These are phyloP conservation scores for Annulohypoxylon bovei DNA, from an alignment of 495 filamentous ascomycete species.

Conservation along the genomic window DNA sequence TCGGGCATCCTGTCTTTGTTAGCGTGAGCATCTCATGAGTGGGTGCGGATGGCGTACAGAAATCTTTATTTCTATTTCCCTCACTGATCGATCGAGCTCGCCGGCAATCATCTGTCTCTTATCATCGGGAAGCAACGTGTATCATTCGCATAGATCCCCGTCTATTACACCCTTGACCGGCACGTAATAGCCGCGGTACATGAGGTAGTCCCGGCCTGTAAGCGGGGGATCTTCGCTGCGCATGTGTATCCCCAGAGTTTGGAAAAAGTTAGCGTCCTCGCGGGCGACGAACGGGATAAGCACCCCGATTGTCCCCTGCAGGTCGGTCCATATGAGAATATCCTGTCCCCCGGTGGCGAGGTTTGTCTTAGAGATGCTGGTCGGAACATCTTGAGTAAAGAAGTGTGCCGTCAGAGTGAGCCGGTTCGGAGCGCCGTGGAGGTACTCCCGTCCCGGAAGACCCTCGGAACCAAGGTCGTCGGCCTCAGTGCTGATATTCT, in stretches of 20 bases:
- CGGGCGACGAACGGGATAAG: slow-evolving; percentile 88
- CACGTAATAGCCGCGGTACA: slow-evolving; percentile 93
- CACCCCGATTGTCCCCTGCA: slow-evolving; percentile 93
- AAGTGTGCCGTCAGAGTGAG: slow-evolving; percentile 86
- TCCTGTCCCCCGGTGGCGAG: slow-evolving; percentile 94
- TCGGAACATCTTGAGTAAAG: slow-evolving; percentile 91
- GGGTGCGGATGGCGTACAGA: slow-evolving; percentile 67
- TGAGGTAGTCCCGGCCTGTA: slow-evolving; percentile 91
- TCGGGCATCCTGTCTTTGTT: slow-evolving; percentile 75
- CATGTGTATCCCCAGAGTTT: slow-evolving; percentile 87
- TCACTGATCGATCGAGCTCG: slow-evolving; percentile 87
- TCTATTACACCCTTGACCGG: slow-evolving; percentile 97
- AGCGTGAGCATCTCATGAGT: slow-evolving; percentile 47
- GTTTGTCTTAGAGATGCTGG: slow-evolving; percentile 85
- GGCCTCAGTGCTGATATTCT: slow-evolving; percentile 83
- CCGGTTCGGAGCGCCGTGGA: slow-evolving; percentile 87
- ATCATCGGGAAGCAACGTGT: slow-evolving; percentile 79
- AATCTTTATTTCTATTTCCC: slow-evolving; percentile 95
- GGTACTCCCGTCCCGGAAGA: slow-evolving; percentile 89
- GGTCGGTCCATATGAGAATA: slow-evolving; percentile 89
- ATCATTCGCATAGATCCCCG: slow-evolving; percentile 97
- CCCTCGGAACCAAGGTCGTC: too few relatives aligned
- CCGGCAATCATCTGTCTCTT: slow-evolving; percentile 94
- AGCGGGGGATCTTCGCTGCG: slow-evolving; percentile 84
- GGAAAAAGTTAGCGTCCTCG: slow-evolving; percentile 97